Evolutionary conservation across 2,329 filamentous ascomycete species (phyloP), one percentile per base, ranked within the genome.

Genomic region (Scleromitrula shiraiana): DNA sequence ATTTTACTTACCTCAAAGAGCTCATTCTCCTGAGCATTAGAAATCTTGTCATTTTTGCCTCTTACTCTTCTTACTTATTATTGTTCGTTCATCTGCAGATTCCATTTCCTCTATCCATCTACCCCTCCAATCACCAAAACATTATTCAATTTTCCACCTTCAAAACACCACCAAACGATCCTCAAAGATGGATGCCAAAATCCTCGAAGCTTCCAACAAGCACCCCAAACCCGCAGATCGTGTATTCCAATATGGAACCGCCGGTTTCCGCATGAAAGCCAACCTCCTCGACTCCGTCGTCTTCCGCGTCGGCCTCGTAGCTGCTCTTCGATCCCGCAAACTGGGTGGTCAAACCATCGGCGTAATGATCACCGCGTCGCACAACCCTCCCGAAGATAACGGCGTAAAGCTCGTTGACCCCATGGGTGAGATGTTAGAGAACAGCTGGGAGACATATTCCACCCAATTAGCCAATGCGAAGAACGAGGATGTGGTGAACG

Each of bases 341-440:
- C 80, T 94, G 59, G 83, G 84, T 65, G 85, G 89, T 56, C 87
- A 94, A 72, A 85, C 88, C 60, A 95, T 98, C 63, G 93, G 93
- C 63, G 84, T 98, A 58, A 95, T 95, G 89, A 86, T 95, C 67
- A 95, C 89, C 35, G 89, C 89, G 53, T 94, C 87, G 62, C 89
- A 95, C 74, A 95, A 95, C 69, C 87, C 87, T 15, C 84, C 89
- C 27, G 76, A 80, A 59, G 89, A 95, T 69, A 95, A 95, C 67
- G 89, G 89, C 43, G 85, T 95, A 66, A 95, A 95, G 76, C 80
- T 98, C 58, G 88, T 98, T 54, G 93, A 98, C 67, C 93, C 93
- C 10, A 85, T 95, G 83, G 91, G 93, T 56, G 93, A 97, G 68
- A 97, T 97, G 93, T 77, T 95, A 41, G 88, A 94, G 78, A 83